Percentiles rank a stretch among this genome's conserved stretches.
Conservation (phyloP, 2,329 filamentous ascomycete genomes). For the Pseudogymnoascus sp. region DNA sequence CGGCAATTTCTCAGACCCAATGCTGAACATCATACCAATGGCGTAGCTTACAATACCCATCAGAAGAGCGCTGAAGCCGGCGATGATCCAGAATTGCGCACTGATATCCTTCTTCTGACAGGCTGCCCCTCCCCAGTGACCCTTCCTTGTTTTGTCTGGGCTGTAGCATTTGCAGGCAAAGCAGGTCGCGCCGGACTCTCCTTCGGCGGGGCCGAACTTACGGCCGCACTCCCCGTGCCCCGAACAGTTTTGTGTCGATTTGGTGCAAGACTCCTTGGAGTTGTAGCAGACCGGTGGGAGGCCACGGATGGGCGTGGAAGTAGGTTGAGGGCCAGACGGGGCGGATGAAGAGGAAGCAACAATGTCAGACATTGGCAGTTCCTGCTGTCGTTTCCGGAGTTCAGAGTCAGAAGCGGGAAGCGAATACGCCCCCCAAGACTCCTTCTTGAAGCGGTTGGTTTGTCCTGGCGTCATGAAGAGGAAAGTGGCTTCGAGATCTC, state of each 20-base stretch:
- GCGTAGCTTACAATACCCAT: constrained; percentile 61
- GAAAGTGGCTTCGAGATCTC: constrained; percentile 2
- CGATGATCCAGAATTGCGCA: constrained; percentile 80
- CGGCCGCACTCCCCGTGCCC: constrained; percentile 71
- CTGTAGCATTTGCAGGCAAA: constrained; percentile 66
- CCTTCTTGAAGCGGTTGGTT: not conserved
- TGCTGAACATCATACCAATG: constrained; percentile 71
- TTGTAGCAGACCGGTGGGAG: constrained; percentile 66
- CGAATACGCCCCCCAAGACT: not conserved
- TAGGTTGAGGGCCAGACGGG: constrained; percentile 14
- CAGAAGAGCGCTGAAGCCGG: constrained; percentile 64
- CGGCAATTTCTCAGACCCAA: constrained; percentile 81
- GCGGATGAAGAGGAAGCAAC: constrained; percentile 1
- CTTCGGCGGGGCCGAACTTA: constrained; percentile 47
- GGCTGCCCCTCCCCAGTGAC: constrained; percentile 72
- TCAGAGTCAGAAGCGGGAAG: not conserved
- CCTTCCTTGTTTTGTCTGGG: constrained; percentile 35
- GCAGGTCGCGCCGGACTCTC: constrained; percentile 48
- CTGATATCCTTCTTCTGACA: constrained; percentile 93
- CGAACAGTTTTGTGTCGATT: constrained; percentile 70
- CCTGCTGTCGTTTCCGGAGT: not conserved
- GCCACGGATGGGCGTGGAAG: constrained; percentile 19
- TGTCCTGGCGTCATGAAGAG: not conserved
- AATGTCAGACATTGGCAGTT: not conserved
- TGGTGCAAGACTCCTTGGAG: constrained; percentile 59